Base-by-base conservation (phyloP, 2,329 filamentous ascomycete species). In the Fusarium heterosporum region DNA sequence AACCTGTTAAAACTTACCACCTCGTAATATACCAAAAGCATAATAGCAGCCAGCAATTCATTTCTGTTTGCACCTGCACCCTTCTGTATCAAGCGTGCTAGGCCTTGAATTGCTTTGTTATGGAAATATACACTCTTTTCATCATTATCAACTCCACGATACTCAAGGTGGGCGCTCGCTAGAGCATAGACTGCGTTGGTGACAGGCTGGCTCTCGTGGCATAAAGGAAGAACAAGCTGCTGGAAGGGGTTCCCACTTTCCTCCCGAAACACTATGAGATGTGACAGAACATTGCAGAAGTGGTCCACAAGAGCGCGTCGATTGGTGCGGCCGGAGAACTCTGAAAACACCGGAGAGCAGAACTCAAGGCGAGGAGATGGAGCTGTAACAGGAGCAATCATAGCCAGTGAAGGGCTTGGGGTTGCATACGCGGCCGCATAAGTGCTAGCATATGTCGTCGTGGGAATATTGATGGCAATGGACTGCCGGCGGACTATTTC, bases 181-280 rank as follows among this genome's bases (percentile, higher is more conserved):
- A 97, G 81, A 1, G 93, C 93, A 59, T 92, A 93, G 61, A 97
- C 90, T 11, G 93, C 93, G 73, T 96, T 93, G 76, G 92, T 91
- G 6, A 97, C 84, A 2, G 86, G 83, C 1, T 80, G 79, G 70
- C 85, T 87, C 41, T 74, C 79, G 47, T 83, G 80, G 4, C 85
- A 86, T 38, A 90, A 78, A 3, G 87, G 87, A n/a, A 89, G 77
- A 10, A 89, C 84, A 14, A 89, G 78, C 68, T 88, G 85, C 66
- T 87, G 85, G 70, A 89, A 89, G 0, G 87, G 86, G 62, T 89
- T 89, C 19, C 85, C 86, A 6, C 81, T 81, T 65, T 89, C 87
- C 72, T 89, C 87, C 30, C 86, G 82, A 66, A 89, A 86, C 19
- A 89, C 87, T 41, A 90, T 88, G n/a, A 89, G 79, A 73, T 89